Conservation (phyloP, 164 flowering plant genomes). For the Sedum album region DNA sequence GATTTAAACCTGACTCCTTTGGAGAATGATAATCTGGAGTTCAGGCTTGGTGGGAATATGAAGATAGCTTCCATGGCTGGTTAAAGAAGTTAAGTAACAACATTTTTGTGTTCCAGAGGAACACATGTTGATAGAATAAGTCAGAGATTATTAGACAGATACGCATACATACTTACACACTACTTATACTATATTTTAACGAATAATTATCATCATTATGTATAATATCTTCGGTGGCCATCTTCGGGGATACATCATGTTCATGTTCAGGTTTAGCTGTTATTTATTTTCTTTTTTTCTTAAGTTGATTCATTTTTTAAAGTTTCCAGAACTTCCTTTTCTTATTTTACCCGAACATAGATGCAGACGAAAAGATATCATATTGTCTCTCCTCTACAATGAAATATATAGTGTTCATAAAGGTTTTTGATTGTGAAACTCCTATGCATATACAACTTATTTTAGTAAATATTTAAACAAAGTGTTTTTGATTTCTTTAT, state of each 20-base stretch:
- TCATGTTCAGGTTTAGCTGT: neutral
- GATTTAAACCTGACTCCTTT: slow-evolving; percentile 64
- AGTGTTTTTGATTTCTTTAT: too few species aligned
- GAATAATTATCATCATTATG: neutral
- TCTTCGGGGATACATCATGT: neutral
- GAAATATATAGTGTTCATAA: too few species aligned
- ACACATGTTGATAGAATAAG: neutral
- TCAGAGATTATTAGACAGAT: neutral
- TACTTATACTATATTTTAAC: neutral
- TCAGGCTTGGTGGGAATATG: slow-evolving; percentile 17
- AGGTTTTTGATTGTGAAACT: too few species aligned
- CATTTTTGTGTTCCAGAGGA: neutral
- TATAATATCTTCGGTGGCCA: neutral
- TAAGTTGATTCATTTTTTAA: neutral
- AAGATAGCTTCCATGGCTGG: slow-evolving; percentile 16
- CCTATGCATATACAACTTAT: too few species aligned
- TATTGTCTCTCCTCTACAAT: too few species aligned
- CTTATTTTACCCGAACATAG: neutral
- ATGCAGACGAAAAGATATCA: neutral
- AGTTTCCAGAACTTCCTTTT: neutral
- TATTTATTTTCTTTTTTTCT: neutral
- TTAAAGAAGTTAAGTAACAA: slow-evolving; percentile 3
- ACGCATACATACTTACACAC: neutral
- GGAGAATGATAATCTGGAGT: slow-evolving; percentile 43
- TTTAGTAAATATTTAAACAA: too few species aligned